Percentiles rank a stretch among this genome's conserved stretches.
These are phyloP conservation scores for Zymoseptoria passerinii DNA, from an alignment of 2,329 filamentous ascomycete genomes.

Conservation along the genomic window DNA sequence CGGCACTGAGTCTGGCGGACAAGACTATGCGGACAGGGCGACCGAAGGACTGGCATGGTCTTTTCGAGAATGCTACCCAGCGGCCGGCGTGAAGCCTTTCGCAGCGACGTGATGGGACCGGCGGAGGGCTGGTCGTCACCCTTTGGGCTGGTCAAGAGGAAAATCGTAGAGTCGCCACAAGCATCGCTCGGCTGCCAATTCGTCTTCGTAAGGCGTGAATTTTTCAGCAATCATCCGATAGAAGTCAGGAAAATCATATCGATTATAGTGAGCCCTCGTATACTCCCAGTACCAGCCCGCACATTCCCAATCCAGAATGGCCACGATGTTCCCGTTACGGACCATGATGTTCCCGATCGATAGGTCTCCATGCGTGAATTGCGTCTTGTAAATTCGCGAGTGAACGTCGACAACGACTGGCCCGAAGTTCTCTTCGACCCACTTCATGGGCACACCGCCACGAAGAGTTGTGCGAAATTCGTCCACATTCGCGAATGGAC, in stretches of 20 bases:
- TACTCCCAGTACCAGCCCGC: constrained; percentile 44
- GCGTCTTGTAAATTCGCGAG: neutral
- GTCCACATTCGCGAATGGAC: constrained; percentile 4
- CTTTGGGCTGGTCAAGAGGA: neutral
- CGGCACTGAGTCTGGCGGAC: no score
- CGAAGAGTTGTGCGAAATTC: constrained; percentile 4
- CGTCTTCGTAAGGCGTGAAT: neutral
- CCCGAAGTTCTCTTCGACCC: neutral
- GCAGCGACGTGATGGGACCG: neutral
- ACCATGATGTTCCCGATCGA: constrained; percentile 35
- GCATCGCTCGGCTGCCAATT: neutral
- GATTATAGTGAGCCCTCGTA: neutral
- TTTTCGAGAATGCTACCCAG: no score
- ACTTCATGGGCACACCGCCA: constrained; percentile 1
- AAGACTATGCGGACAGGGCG: no score
- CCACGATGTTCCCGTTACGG: constrained; percentile 35
- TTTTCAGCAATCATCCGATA: neutral
- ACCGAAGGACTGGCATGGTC: no score
- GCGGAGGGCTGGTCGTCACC: neutral
- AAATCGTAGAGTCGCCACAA: neutral
- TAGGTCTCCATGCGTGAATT: constrained; percentile 4
- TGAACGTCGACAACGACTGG: constrained; percentile 1
- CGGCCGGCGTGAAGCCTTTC: no score
- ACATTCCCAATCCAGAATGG: constrained; percentile 42
- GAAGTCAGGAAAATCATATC: neutral